These are phyloP conservation scores for Pseudotulostoma volvatum DNA, from an alignment of 495 filamentous ascomycete genomes.

Conservation along the genomic window DNA sequence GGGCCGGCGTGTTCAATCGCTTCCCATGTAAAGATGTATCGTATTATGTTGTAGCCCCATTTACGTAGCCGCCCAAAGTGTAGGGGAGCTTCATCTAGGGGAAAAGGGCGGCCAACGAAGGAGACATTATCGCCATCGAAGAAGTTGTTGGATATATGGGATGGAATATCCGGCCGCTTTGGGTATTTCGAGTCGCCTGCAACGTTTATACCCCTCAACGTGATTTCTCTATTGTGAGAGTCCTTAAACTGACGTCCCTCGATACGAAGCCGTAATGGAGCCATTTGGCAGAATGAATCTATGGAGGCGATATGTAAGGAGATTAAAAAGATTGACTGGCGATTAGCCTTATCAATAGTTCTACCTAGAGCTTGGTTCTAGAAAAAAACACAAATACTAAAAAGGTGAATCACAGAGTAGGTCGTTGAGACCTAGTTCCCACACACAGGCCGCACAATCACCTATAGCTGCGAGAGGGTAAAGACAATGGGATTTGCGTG, in stretches of 20 bases:
- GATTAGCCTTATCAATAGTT: neutral
- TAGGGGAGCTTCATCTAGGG: constrained; percentile 60
- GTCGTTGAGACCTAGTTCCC: no score
- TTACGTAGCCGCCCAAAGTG: constrained; percentile 75
- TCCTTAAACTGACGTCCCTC: constrained; percentile 72
- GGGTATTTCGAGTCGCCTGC: constrained; percentile 58
- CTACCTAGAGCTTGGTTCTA: no score
- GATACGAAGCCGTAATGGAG: constrained; percentile 44
- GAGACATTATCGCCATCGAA: constrained; percentile 87
- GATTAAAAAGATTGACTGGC: neutral
- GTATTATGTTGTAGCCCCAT: constrained; percentile 87
- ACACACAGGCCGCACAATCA: no score
- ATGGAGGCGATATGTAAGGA: neutral
- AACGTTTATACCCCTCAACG: constrained; percentile 54
- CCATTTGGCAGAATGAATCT: constrained; percentile 13
- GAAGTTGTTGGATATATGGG: constrained; percentile 62
- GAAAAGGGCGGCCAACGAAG: constrained; percentile 74
- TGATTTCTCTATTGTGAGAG: constrained; percentile 47
- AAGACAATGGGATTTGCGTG: no score
- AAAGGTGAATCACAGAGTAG: no score
- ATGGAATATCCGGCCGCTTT: constrained; percentile 62
- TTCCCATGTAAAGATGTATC: constrained; percentile 97
- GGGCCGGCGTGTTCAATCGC: constrained; percentile 88
- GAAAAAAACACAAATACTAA: no score
- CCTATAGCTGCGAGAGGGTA: no score